These are phyloP conservation scores for Gastrolobium bilobum DNA, from an alignment of 306 rosid species.

Conservation along the genomic window DNA sequence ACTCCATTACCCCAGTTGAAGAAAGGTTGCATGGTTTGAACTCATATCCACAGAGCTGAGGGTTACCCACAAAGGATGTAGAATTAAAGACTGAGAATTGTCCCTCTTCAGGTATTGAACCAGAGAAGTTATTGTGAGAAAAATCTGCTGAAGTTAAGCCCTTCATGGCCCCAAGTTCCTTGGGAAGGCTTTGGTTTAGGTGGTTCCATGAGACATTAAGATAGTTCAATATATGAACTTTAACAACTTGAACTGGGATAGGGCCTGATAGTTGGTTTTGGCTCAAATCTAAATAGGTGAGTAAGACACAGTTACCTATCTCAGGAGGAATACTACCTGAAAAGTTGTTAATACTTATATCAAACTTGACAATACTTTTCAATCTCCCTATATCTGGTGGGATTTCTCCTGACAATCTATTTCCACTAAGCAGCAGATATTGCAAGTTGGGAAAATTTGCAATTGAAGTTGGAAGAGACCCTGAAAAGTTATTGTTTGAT, in stretches of 20 bases:
- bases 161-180: conserved; percentile 68
- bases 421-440: conserved; percentile 66
- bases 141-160: conserved; percentile 85
- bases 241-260: conserved; percentile 69
- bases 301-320: conserved; percentile 64
- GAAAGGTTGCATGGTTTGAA: conserved; percentile 63
- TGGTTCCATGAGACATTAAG: conserved; percentile 85
- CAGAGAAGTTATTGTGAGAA: conserved; percentile 83
- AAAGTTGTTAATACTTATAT: conserved; percentile 72
- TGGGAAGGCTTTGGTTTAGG: conserved; percentile 70
- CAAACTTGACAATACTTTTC: conserved; percentile 63
- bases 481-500: conserved; percentile 76
- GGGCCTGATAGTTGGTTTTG: conserved; percentile 80
- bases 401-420: conserved; percentile 69
- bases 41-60: conserved; percentile 71
- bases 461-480: conserved; percentile 70
- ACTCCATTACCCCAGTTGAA: conserved; percentile 44
- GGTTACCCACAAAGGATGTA: conserved; percentile 70
- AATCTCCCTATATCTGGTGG: conserved; percentile 70
- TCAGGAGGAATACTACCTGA: conserved; percentile 73
- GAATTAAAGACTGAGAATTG: conserved; percentile 72
- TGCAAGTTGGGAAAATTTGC: conserved; percentile 77
- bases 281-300: conserved; percentile 82
- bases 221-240: conserved; percentile 74
- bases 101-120: conserved; percentile 74